phyloP scores from a whole-genome alignment of 148 eudicot genomes.

The Hydrangea macrophylla region DNA sequence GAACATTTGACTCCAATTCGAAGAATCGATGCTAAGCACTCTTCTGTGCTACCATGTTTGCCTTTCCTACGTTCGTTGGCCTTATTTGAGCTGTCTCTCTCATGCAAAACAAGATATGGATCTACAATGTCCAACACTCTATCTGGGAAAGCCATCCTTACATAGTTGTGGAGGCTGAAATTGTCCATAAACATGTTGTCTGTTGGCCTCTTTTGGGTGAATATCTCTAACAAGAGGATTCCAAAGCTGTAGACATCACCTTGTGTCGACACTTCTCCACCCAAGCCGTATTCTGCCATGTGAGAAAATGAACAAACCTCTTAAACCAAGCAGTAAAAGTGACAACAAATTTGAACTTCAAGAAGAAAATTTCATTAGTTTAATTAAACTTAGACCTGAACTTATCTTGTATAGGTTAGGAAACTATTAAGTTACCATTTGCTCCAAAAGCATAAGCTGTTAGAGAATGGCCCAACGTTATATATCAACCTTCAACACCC shows the following conservation, averaged over 20 bases:
- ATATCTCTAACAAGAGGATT: neutral
- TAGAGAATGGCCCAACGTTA: no score
- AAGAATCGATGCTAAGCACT: conserved; percentile 3
- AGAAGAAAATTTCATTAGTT: no score
- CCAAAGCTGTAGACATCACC: conserved; percentile 12
- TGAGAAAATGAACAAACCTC: neutral
- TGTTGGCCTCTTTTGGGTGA: neutral
- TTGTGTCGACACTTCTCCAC: neutral
- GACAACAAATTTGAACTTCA: no score
- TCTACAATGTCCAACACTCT: neutral
- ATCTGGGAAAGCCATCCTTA: neutral
- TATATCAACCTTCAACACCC: no score
- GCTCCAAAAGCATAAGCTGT: neutral
- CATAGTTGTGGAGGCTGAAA: neutral
- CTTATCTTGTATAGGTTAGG: no score
- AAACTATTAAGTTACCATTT: neutral
- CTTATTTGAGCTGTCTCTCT: neutral
- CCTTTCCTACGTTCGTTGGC: neutral
- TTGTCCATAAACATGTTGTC: neutral
- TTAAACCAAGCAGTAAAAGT: no score
- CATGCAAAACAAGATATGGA: neutral
- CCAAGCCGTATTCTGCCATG: conserved; percentile 13
- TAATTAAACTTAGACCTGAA: no score
- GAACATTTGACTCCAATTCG: conserved; percentile 6
- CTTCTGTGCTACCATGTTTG: neutral